These are phyloP conservation scores for Ogataea degrootiae DNA, from an alignment of 805 yeast genomes.

Conservation along the genomic window DNA sequence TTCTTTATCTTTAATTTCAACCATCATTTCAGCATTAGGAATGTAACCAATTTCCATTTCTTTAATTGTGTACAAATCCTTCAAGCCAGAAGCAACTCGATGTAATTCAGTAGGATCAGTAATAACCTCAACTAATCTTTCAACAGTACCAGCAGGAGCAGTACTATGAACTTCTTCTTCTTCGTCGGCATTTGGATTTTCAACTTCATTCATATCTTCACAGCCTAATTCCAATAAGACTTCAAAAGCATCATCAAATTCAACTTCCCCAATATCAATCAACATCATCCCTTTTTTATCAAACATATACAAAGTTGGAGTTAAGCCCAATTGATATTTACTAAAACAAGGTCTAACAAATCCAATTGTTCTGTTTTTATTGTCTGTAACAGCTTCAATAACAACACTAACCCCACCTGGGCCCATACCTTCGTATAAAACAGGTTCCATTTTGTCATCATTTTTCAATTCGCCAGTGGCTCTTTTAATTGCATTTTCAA, in stretches of 20 bases:
- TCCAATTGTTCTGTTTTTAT: conserved; percentile 76
- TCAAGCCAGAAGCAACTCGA: conserved; percentile 52
- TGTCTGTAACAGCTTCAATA: conserved; percentile 85
- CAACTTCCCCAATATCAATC: conserved; percentile 34
- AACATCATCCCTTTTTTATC: conserved; percentile 71
- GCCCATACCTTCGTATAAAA: conserved; percentile 82
- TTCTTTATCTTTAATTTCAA: conserved; percentile 51
- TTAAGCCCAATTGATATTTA: conserved; percentile 55
- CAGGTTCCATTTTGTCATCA: conserved; percentile 43
- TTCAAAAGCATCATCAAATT: conserved; percentile 68
- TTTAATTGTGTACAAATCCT: conserved; percentile 52
- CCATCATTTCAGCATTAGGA: conserved; percentile 57
- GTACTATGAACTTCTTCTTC: conserved; percentile 20
- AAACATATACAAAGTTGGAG: conserved; percentile 77
- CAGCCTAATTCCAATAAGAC: conserved; percentile 72
- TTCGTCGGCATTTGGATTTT: conserved; percentile 1
- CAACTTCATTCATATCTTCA: conserved; percentile 52
- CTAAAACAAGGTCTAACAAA: conserved; percentile 70
- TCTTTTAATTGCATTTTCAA: conserved; percentile 83
- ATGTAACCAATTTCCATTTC: conserved; percentile 70
- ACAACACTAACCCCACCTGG: conserved; percentile 89
- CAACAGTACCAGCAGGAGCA: conserved; percentile 5
- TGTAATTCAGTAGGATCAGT: conserved; percentile 66
- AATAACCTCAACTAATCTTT: conserved; percentile 39
- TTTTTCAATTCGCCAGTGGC: conserved; percentile 64